phyloP scores from a whole-genome alignment of 192 early-diverging fungal species.

The Linnemannia hyalina region DNA sequence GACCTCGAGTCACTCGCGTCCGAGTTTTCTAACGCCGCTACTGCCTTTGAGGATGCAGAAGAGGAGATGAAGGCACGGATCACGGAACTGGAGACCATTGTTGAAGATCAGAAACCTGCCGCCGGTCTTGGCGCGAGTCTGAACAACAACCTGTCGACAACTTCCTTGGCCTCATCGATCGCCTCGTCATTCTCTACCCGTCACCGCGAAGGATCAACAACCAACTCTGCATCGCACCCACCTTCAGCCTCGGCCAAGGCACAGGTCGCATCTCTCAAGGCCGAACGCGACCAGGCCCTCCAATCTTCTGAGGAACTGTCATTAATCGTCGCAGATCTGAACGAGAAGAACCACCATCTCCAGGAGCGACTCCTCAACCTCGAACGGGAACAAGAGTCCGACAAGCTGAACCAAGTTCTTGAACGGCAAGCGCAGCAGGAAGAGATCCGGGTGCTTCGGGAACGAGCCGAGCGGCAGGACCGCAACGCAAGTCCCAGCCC shows the following conservation, averaged over 20 bases:
- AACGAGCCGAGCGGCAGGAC: conserved; percentile 54
- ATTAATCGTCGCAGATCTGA: conserved; percentile 44
- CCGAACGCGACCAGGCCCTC: conserved; percentile 41
- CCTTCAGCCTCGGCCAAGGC: conserved; percentile 11
- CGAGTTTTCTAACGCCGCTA: conserved; percentile 53
- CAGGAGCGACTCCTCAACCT: conserved; percentile 38
- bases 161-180: conserved; percentile 29
- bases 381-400: conserved; percentile 46
- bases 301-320: conserved; percentile 49
- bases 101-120: conserved; percentile 24
- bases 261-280: conserved; percentile 22
- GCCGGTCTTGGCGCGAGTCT: background rate
- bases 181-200: conserved; percentile 18
- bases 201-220: conserved; percentile 8
- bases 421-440: conserved; percentile 37
- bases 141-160: conserved; percentile 21
- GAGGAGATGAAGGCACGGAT: conserved; percentile 57
- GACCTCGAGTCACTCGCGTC: conserved; percentile 55
- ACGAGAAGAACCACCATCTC: conserved; percentile 50
- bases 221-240: conserved; percentile 5
- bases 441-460: conserved; percentile 30
- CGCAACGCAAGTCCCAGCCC: conserved; percentile 41
- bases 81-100: conserved; percentile 33
- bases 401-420: conserved; percentile 39
- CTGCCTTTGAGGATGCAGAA: conserved; percentile 55